Conservation (phyloP, 2,329 filamentous ascomycete species). For the Fonsecaea pedrosoi region DNA sequence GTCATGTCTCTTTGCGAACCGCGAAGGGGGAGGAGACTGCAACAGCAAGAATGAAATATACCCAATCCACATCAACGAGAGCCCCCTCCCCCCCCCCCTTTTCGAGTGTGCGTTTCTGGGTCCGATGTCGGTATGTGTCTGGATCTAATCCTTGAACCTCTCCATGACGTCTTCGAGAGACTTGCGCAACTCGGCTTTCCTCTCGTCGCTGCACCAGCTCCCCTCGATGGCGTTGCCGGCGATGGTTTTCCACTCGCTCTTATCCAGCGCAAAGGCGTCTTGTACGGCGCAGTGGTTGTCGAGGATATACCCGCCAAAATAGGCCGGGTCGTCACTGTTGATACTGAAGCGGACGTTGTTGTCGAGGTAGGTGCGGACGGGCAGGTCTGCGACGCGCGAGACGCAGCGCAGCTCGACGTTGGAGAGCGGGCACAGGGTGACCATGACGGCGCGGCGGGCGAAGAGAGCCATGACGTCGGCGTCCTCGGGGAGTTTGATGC, state of each 20-base stretch:
- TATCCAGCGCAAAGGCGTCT: slow-evolving; percentile 68
- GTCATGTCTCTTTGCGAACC: no score
- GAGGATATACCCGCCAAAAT: slow-evolving; percentile 76
- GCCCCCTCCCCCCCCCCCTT: no score
- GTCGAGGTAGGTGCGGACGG: slow-evolving; percentile 68
- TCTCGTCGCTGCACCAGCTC: slow-evolving; percentile 70
- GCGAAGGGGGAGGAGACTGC: no score
- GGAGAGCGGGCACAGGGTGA: slow-evolving; percentile 76
- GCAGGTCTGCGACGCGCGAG: slow-evolving; percentile 60
- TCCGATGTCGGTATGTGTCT: neutral
- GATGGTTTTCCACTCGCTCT: slow-evolving; percentile 72
- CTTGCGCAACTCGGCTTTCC: slow-evolving; percentile 57
- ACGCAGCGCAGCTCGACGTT: slow-evolving; percentile 71
- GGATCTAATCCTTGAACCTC: slow-evolving; percentile 2
- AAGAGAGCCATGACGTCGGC: slow-evolving; percentile 64
- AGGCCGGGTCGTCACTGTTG: slow-evolving; percentile 77
- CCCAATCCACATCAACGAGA: no score
- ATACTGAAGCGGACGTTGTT: slow-evolving; percentile 71
- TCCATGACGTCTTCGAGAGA: slow-evolving; percentile 19
- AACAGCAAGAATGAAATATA: no score
- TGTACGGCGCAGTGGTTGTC: slow-evolving; percentile 80
- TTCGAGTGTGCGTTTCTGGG: no score
- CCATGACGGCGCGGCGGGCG: slow-evolving; percentile 62
- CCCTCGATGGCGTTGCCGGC: slow-evolving; percentile 67
- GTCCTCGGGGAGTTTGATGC: slow-evolving; percentile 69